phyloP scores from a whole-genome alignment of 805 yeast species.

The Candida alai region DNA sequence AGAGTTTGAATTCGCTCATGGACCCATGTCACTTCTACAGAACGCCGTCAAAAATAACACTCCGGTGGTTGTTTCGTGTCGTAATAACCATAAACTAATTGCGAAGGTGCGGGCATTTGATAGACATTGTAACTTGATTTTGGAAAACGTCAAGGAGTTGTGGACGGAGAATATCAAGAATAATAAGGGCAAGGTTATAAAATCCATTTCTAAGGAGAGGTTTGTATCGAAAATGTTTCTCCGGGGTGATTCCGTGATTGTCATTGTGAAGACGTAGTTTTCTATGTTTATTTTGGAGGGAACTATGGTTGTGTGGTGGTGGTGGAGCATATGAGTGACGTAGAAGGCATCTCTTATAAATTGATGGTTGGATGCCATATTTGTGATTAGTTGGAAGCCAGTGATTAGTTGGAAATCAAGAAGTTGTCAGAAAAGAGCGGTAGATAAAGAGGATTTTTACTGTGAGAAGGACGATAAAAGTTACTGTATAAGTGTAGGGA shows the following conservation, averaged over 20 bases:
- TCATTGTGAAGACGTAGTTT: slow-evolving; percentile 53
- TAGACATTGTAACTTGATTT: slow-evolving; percentile 89
- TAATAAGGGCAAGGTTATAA: slow-evolving; percentile 67
- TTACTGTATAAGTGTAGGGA: no score
- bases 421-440: no score
- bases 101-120: slow-evolving; percentile 94
- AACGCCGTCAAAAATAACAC: slow-evolving; percentile 71
- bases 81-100: slow-evolving; percentile 89
- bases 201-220: slow-evolving; percentile 59
- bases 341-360: no score
- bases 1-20: slow-evolving; percentile 82
- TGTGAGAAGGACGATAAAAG: no score
- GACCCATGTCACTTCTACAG: slow-evolving; percentile 88
- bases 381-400: no score
- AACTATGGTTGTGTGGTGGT: no score
- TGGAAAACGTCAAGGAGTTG: slow-evolving; percentile 87
- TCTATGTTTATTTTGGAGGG: no score
- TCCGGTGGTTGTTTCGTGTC: slow-evolving; percentile 79
- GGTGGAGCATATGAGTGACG: no score
- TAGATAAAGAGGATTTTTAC: no score
- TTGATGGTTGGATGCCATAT: no score
- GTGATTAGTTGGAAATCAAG: no score
- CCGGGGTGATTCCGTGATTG: slow-evolving; percentile 93
- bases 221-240: slow-evolving; percentile 86
- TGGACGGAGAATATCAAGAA: slow-evolving; percentile 65